These are phyloP conservation scores for Candida methanosorbosa DNA, from an alignment of 805 yeast genomes.

Conservation along the genomic window DNA sequence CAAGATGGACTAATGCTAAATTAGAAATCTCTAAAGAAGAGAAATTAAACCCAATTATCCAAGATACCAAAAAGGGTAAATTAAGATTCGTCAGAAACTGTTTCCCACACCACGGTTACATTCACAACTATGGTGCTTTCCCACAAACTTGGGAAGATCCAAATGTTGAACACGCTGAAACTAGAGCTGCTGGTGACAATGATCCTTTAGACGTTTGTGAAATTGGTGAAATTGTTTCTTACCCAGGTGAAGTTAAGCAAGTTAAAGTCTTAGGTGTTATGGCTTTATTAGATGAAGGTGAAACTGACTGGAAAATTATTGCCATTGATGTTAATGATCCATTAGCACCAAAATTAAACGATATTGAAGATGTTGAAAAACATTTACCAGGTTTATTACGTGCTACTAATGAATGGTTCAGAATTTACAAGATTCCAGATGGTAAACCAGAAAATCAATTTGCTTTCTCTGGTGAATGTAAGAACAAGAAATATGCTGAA, in stretches of 20 bases:
- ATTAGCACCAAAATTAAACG: constrained; percentile 77
- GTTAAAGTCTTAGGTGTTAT: constrained; percentile 91
- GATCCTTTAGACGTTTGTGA: constrained; percentile 85
- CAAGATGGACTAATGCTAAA: constrained; percentile 98
- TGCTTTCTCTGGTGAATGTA: constrained; percentile 93
- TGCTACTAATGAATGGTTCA: constrained; percentile 96
- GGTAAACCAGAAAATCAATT: constrained; percentile 96
- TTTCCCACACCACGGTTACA: constrained; percentile 98
- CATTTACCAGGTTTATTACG: constrained; percentile 89
- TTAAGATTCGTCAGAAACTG: constrained; percentile 93
- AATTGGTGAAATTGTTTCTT: constrained; percentile 59
- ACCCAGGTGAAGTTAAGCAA: constrained; percentile 70
- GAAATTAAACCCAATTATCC: constrained; percentile 85
- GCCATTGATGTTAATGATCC: constrained; percentile 86
- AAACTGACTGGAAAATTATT: constrained; percentile 87
- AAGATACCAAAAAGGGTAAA: constrained; percentile 96
- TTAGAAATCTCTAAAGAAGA: constrained; percentile 85
- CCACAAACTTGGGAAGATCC: constrained; percentile 91
- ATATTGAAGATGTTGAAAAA: constrained; percentile 83
- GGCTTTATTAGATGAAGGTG: constrained; percentile 92
- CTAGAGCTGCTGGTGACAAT: constrained; percentile 66
- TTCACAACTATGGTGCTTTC: constrained; percentile 97
- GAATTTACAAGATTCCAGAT: constrained; percentile 95
- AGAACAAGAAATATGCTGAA: constrained; percentile 78
- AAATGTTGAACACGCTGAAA: constrained; percentile 54